A percentile compares a stretch with the other conserved stretches of the same genome.
Evolutionary conservation across 495 filamentous ascomycete species (phyloP).

Genomic region (Sphaerosporella brunnea): DNA sequence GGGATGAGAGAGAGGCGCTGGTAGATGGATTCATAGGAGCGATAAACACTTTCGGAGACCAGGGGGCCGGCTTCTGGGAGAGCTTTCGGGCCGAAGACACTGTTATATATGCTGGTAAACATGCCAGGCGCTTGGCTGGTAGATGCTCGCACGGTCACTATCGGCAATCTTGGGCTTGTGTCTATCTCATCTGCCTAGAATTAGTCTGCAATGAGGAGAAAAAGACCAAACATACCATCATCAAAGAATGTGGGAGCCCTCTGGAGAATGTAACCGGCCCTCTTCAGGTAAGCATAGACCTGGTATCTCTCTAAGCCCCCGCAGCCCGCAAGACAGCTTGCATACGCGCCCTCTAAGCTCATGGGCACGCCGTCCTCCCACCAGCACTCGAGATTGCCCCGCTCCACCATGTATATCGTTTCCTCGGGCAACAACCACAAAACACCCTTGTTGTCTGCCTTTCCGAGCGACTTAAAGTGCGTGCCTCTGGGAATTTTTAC

Average conservation of each 20-base stretch:
- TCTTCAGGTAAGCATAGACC: constrained; percentile 67
- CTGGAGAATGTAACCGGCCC: constrained; percentile 64
- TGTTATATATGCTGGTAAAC: constrained; percentile 14
- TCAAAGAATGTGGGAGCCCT: constrained; percentile 43
- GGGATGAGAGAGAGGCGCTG: constrained; percentile 56
- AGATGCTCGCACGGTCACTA: constrained; percentile 5
- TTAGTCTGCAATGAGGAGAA: neutral
- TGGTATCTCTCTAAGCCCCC: constrained; percentile 65
- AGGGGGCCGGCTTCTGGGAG: constrained; percentile 41
- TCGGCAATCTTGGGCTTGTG: neutral
- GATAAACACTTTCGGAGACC: constrained; percentile 57
- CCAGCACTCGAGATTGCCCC: constrained; percentile 68
- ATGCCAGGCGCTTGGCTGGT: neutral
- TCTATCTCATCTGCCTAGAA: neutral
- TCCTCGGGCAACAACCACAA: constrained; percentile 86
- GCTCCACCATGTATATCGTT: constrained; percentile 69
- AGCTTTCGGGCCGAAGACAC: constrained; percentile 10
- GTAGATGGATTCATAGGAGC: constrained; percentile 64
- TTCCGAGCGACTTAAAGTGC: constrained; percentile 42
- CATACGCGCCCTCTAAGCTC: constrained; percentile 78
- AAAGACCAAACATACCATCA: constrained; percentile 11
- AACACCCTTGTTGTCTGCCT: constrained; percentile 37
- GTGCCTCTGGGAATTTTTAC: constrained; percentile 34
- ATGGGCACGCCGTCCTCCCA: constrained; percentile 61
- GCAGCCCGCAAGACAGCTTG: constrained; percentile 46